Evolutionary conservation across 116 monocot species (phyloP).

Genomic region (Dioscorea cayenensis): DNA sequence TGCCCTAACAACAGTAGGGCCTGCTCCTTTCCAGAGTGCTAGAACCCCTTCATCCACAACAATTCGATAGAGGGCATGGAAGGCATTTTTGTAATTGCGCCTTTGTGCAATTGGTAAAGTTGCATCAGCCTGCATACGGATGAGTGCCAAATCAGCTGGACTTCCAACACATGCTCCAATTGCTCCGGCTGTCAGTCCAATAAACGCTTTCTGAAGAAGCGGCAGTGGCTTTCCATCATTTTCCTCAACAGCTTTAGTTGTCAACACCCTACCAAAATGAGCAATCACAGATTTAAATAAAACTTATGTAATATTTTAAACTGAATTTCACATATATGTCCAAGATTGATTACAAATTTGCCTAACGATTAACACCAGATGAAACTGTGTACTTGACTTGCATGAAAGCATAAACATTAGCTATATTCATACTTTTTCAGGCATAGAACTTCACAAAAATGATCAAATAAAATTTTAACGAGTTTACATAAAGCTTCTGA

Average conservation of each 20-base stretch:
- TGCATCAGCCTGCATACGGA: constrained; percentile 98
- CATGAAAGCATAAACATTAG: too few relatives aligned
- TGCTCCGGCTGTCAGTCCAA: constrained; percentile 94
- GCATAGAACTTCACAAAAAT: too few relatives aligned
- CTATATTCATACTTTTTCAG: too few relatives aligned
- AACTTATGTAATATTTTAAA: not conserved
- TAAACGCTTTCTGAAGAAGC: constrained; percentile 81
- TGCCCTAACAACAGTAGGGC: constrained; percentile 82
- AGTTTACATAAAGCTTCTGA: too few relatives aligned
- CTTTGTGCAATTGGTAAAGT: constrained; percentile 73
- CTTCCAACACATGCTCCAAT: constrained; percentile 87
- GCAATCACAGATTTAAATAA: not conserved
- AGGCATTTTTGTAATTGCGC: constrained; percentile 82
- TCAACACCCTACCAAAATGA: constrained; percentile 55
- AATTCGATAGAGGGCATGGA: constrained; percentile 91
- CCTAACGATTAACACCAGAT: too few relatives aligned
- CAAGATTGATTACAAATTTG: too few relatives aligned
- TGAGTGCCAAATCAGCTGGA: constrained; percentile 94
- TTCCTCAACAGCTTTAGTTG: constrained; percentile 91
- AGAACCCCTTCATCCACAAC: constrained; percentile 84
- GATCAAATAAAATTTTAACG: too few relatives aligned
- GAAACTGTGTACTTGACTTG: too few relatives aligned
- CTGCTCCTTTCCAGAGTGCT: constrained; percentile 95
- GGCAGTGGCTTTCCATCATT: constrained; percentile 95
- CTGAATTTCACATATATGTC: too few relatives aligned